A percentile compares a stretch with the other conserved stretches of the same genome.
Conservation (phyloP, 2,329 filamentous ascomycete species). For the Fusarium sp. region DNA sequence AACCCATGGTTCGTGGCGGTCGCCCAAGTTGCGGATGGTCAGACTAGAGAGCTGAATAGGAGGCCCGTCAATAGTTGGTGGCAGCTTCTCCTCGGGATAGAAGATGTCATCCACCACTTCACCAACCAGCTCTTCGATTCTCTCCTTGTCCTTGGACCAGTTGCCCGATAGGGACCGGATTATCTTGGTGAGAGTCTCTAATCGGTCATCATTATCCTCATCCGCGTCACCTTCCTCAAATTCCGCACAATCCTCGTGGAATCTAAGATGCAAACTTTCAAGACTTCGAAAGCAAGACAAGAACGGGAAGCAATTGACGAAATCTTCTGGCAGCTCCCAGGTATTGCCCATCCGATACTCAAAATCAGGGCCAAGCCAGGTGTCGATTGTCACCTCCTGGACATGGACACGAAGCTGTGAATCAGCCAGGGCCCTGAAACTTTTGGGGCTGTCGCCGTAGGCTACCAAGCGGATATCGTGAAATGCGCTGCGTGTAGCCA, state of each 20-base stretch:
- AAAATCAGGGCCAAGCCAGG: not conserved
- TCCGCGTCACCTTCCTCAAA: not conserved
- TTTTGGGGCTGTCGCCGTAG: not conserved
- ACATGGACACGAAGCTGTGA: not conserved
- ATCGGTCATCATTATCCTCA: not conserved
- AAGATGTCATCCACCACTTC: not conserved
- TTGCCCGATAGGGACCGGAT: not conserved
- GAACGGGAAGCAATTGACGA: not conserved
- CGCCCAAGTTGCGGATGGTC: slow-evolving; percentile 3
- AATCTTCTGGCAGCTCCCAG: not conserved
- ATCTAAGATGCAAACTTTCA: not conserved
- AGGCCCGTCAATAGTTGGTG: not conserved
- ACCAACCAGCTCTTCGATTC: not conserved
- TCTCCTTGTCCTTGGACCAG: not conserved
- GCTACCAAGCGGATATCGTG: not conserved
- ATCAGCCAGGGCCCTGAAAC: not conserved
- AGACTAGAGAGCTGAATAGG: not conserved
- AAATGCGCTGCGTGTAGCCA: slow-evolving; percentile 9
- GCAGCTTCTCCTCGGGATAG: no score
- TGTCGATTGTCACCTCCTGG: slow-evolving; percentile 9
- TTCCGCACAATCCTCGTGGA: not conserved
- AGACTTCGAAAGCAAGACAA: not conserved
- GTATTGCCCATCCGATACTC: not conserved
- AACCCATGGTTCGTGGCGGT: not conserved
- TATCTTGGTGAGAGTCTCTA: not conserved